Percentiles rank a stretch among this genome's conserved stretches.
phyloP scores from a whole-genome alignment of 108 stramenopile genomes.

The Schizochytrium sp. region DNA sequence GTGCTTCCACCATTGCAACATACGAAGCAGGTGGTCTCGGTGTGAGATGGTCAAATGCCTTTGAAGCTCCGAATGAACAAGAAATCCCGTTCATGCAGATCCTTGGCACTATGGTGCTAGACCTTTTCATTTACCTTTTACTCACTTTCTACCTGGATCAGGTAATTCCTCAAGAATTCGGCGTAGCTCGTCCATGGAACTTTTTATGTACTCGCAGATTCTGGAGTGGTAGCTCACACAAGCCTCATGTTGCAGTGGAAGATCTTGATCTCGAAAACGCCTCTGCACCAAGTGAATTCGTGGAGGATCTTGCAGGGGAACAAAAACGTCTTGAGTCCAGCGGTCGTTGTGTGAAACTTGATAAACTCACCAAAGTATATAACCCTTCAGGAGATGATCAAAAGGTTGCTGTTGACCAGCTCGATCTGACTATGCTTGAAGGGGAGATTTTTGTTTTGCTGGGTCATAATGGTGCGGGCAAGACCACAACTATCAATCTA shows the following conservation, averaged over 20 bases:
- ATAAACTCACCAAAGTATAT: constrained; percentile 77
- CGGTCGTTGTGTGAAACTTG: constrained; percentile 60
- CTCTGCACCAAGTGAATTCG: not conserved
- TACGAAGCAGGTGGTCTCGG: constrained; percentile 75
- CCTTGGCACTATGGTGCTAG: constrained; percentile 80
- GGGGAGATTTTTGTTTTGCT: constrained; percentile 91
- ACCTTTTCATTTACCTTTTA: constrained; percentile 84
- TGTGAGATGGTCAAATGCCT: constrained; percentile 66
- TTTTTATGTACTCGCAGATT: constrained; percentile 83
- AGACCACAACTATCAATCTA: constrained; percentile 86
- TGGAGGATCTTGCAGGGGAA: constrained; percentile 67
- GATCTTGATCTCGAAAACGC: constrained; percentile 66
- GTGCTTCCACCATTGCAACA: constrained; percentile 72
- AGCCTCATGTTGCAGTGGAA: not conserved
- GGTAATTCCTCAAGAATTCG: constrained; percentile 83
- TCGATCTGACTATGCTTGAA: constrained; percentile 87
- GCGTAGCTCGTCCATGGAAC: constrained; percentile 82
- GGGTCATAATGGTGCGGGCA: constrained; percentile 90
- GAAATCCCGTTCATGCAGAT: constrained; percentile 67
- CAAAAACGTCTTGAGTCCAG: constrained; percentile 74
- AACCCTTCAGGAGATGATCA: constrained; percentile 77
- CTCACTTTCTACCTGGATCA: constrained; percentile 89
- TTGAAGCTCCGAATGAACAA: constrained; percentile 48
- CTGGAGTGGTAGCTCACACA: constrained; percentile 77
- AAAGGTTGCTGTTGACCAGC: constrained; percentile 88